Conservation (phyloP, 176 grass and related monocot species). For the Chrysopogon serrulatus region DNA sequence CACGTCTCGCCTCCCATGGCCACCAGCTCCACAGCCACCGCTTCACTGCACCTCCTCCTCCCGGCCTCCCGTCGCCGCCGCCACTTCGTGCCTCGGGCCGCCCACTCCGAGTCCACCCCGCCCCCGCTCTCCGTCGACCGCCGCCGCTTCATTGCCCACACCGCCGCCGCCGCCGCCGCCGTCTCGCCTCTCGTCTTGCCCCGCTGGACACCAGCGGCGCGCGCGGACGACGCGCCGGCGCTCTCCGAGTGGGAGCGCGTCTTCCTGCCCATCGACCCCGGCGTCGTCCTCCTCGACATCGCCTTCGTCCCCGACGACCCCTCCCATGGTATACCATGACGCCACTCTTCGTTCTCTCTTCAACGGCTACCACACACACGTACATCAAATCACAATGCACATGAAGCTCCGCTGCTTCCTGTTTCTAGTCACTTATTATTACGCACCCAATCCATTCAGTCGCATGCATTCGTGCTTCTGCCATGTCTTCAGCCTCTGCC, state of each 20-base stretch:
- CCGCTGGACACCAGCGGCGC: slow-evolving; percentile 9
- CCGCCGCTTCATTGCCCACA: slow-evolving; percentile 53
- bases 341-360: background rate
- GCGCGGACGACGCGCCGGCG: slow-evolving; percentile 28
- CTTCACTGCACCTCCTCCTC: slow-evolving; percentile 37
- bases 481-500: background rate
- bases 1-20: slow-evolving; percentile 54
- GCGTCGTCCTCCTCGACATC: slow-evolving; percentile 96
- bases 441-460: background rate
- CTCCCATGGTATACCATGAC: slow-evolving; percentile 44
- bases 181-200: slow-evolving; percentile 12
- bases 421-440: background rate
- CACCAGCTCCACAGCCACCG: slow-evolving; percentile 27
- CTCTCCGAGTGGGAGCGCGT: slow-evolving; percentile 92
- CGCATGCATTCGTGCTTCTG: background rate
- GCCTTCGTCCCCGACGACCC: slow-evolving; percentile 91
- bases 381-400: background rate
- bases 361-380: background rate
- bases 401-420: background rate
- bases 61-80: slow-evolving; percentile 13
- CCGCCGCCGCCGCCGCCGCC: slow-evolving; percentile 38
- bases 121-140: background rate
- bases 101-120: background rate
- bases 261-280: slow-evolving; percentile 68
- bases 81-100: slow-evolving; percentile 35